These are phyloP conservation scores for Aspergillus brasiliensis DNA, from an alignment of 2,329 filamentous ascomycete species.

Conservation along the genomic window DNA sequence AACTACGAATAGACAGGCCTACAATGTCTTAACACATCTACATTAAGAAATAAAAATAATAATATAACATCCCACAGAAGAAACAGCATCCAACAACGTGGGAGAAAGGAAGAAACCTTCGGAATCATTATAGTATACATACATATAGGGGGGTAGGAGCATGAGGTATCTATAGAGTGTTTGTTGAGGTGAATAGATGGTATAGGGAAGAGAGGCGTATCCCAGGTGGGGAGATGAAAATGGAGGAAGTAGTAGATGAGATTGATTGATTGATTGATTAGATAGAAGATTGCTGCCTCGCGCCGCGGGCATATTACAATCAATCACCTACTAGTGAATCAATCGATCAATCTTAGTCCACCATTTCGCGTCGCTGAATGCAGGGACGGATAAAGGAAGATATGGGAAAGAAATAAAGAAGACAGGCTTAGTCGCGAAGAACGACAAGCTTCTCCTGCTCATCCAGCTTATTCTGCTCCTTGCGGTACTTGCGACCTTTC, in stretches of 20 bases:
- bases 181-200: neutral
- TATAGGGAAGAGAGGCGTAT: neutral
- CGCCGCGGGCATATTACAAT: neutral
- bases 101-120: neutral
- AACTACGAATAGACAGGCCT: too few relatives aligned
- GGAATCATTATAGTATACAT: neutral
- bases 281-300: neutral
- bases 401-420: too few relatives aligned
- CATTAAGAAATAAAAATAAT: too few relatives aligned
- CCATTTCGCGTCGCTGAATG: neutral
- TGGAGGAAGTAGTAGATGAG: neutral
- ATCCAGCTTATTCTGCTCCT: conserved; percentile 56
- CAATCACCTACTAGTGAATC: neutral
- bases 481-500: conserved; percentile 62
- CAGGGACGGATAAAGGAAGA: neutral
- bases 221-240: neutral
- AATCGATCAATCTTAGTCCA: neutral
- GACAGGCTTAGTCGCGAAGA: conserved; percentile 16
- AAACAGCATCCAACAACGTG: too few relatives aligned
- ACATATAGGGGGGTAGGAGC: neutral
- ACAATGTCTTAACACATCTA: too few relatives aligned
- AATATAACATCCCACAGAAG: too few relatives aligned
- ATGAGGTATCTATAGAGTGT: neutral
- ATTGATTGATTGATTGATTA: neutral
- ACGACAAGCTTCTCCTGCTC: conserved; percentile 43